A percentile compares a stretch with the other conserved stretches of the same genome.
These are phyloP conservation scores for Pleoardoris graminearum DNA, from an alignment of 2,329 filamentous ascomycete genomes.

Conservation along the genomic window DNA sequence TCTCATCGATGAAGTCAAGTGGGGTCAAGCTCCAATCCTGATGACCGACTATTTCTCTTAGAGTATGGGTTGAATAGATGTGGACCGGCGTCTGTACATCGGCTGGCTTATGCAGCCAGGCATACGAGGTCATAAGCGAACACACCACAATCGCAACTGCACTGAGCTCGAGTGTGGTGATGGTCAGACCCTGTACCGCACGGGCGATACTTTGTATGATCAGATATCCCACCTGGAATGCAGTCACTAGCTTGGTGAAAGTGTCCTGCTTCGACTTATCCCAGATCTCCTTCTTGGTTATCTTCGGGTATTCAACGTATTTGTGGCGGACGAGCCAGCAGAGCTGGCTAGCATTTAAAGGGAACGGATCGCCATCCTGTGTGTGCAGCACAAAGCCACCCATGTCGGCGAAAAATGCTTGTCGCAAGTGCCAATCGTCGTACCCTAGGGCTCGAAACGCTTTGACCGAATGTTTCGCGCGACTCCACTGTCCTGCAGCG, in stretches of 20 bases:
- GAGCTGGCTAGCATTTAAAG: conserved; percentile 18
- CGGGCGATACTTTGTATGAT: conserved; percentile 16
- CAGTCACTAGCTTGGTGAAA: conserved; percentile 13
- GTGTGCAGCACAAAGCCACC: conserved; percentile 24
- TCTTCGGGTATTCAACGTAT: conserved; percentile 26
- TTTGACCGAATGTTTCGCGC: conserved; percentile 35
- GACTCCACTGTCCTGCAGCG: conserved; percentile 42
- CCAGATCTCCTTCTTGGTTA: conserved; percentile 23
- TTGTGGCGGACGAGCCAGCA: conserved; percentile 13
- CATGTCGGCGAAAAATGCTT: conserved; percentile 31
- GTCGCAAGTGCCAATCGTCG: conserved; percentile 22
- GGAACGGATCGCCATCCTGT: conserved; percentile 18
- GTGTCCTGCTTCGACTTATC: conserved; percentile 17
- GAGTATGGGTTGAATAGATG: neutral
- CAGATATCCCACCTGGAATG: conserved; percentile 15
- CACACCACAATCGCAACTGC: conserved; percentile 44
- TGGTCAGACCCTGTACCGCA: conserved; percentile 31
- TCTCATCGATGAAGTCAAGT: conserved; percentile 18
- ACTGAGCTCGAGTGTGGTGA: conserved; percentile 44
- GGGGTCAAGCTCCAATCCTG: conserved; percentile 10
- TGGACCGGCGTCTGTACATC: conserved; percentile 38
- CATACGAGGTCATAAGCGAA: conserved; percentile 40
- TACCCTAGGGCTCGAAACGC: conserved; percentile 20
- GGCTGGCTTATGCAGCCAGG: conserved; percentile 46
- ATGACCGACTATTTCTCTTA: conserved; percentile 10